phyloP scores from a whole-genome alignment of 139 green algal genomes.

The Picochlorum sp. region DNA sequence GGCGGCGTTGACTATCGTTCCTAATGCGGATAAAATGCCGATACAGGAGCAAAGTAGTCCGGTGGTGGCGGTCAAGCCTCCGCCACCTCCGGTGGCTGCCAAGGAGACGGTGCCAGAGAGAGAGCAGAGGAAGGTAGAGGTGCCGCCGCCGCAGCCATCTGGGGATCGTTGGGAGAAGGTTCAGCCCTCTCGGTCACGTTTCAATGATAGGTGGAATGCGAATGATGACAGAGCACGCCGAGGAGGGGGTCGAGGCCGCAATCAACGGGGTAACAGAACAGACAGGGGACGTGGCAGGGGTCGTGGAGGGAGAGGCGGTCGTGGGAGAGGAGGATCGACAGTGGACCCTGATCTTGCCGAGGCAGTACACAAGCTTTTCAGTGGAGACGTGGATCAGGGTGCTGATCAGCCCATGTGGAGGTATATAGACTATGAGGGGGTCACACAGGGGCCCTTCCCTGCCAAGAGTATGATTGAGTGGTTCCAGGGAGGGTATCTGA shows the following conservation, averaged over 20 bases:
- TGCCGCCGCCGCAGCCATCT: neutral
- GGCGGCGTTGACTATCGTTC: constrained; percentile 12
- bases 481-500: constrained; percentile 24
- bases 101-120: neutral
- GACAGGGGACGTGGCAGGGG: constrained; percentile 1
- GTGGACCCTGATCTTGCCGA: neutral
- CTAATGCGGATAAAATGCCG: neutral
- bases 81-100: neutral
- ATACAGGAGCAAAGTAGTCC: neutral
- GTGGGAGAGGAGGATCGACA: constrained; percentile 2
- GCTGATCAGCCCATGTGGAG: constrained; percentile 37
- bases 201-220: neutral
- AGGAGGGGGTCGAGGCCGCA: neutral
- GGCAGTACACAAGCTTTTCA: constrained; percentile 22
- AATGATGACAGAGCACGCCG: neutral
- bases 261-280: neutral
- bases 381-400: constrained; percentile 19
- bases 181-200: neutral
- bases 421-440: constrained; percentile 33
- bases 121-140: neutral
- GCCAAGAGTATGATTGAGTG: constrained; percentile 28
- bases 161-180: neutral
- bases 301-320: constrained; percentile 9
- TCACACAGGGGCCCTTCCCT: constrained; percentile 38
- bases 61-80: neutral